Conservation (phyloP, 805 yeast genomes). For the Yamadazyma ubonensis region DNA sequence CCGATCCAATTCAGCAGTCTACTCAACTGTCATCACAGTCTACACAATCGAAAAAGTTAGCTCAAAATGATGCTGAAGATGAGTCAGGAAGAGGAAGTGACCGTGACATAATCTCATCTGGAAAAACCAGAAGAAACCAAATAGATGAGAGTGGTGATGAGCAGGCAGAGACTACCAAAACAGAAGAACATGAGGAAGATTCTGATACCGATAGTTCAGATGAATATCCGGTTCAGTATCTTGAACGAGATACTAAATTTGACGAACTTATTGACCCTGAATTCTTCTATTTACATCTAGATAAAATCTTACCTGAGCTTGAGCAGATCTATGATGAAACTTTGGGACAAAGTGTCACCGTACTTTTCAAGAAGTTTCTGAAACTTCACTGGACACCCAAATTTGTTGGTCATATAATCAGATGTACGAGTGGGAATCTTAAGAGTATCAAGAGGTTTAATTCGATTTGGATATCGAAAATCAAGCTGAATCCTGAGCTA, state of each 20-base stretch:
- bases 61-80: too few species aligned
- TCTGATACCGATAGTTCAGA: constrained; percentile 3
- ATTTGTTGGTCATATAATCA: constrained; percentile 20
- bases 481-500: neutral
- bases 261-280: constrained; percentile 2
- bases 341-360: neutral
- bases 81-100: too few species aligned
- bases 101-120: too few species aligned
- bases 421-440: constrained; percentile 17
- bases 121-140: too few species aligned
- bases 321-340: neutral
- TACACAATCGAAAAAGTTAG: too few species aligned
- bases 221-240: neutral
- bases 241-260: neutral
- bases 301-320: neutral
- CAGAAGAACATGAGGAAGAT: too few species aligned
- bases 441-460: constrained; percentile 14
- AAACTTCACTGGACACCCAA: constrained; percentile 17
- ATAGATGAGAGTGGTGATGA: too few species aligned
- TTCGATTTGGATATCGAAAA: constrained; percentile 12
- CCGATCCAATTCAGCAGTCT: too few species aligned
- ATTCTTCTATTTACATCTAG: neutral
- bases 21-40: too few species aligned
- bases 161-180: too few species aligned
- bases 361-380: constrained; percentile 6